These are phyloP conservation scores for Cadophora sp. DNA, from an alignment of 2,329 filamentous ascomycete genomes.

Conservation along the genomic window DNA sequence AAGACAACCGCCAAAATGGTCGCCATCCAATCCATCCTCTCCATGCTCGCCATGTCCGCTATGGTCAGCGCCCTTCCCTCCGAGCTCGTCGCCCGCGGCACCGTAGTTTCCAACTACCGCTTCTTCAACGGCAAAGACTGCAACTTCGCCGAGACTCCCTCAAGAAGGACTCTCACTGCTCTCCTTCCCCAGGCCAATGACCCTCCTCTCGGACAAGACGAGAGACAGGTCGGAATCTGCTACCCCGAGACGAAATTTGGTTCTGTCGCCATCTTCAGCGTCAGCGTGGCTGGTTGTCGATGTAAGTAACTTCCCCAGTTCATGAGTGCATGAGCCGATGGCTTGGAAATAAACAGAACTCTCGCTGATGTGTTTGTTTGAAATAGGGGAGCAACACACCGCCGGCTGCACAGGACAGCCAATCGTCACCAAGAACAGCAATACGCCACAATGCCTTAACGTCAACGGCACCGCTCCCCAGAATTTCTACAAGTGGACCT, in stretches of 20 bases:
- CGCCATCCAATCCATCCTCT: not conserved
- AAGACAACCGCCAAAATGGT: not conserved
- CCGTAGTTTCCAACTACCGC: not conserved
- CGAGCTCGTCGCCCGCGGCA: not conserved
- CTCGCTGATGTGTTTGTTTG: not conserved
- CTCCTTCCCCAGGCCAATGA: not conserved
- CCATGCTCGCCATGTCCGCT: not conserved
- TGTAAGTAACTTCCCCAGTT: not conserved
- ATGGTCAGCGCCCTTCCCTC: not conserved
- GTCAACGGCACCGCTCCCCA: slow-evolving; percentile 1
- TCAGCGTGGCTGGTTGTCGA: not conserved
- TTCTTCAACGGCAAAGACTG: not conserved
- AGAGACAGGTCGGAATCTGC: not conserved
- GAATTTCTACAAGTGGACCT: slow-evolving; percentile 7
- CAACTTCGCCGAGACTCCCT: not conserved
- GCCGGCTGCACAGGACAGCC: not conserved
- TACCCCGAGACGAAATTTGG: not conserved
- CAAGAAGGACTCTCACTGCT: not conserved
- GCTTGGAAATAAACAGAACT: not conserved
- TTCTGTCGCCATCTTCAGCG: not conserved
- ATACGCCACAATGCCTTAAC: not conserved
- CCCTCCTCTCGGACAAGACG: not conserved
- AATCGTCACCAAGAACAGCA: not conserved
- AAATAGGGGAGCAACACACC: not conserved
- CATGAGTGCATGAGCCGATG: not conserved